These are phyloP conservation scores for Nicotiana obtusifolia DNA, from an alignment of 257 asterid species.

Conservation along the genomic window DNA sequence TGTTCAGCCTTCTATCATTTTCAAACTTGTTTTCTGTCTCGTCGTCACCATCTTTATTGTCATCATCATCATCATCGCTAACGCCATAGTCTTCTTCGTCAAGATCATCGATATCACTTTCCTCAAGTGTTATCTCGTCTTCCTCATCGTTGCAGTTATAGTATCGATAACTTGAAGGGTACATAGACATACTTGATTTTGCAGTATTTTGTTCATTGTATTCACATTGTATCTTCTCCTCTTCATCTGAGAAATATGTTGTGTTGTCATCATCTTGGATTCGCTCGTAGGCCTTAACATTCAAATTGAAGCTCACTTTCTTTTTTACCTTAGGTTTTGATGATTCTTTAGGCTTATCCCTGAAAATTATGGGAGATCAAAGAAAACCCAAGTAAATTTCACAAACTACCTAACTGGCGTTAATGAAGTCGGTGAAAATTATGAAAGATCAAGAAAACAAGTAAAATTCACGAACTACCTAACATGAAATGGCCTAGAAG, in stretches of 20 bases:
- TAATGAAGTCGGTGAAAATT: not conserved
- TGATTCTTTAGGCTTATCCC: constrained; percentile 44
- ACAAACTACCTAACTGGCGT: not conserved
- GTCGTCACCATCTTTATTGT: not conserved
- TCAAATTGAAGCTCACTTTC: constrained; percentile 69
- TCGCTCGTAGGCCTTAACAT: constrained; percentile 64
- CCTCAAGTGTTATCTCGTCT: constrained; percentile 33
- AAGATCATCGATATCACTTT: constrained; percentile 36
- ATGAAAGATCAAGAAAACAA: not conserved
- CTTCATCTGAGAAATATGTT: constrained; percentile 29
- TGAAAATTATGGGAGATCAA: not conserved
- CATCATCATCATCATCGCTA: constrained; percentile 30
- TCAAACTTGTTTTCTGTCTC: constrained; percentile 15
- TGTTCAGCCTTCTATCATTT: constrained; percentile 17
- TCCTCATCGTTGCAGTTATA: constrained; percentile 46
- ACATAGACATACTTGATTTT: constrained; percentile 13
- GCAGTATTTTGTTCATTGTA: constrained; percentile 22
- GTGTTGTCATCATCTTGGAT: constrained; percentile 31
- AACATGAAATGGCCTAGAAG: not conserved
- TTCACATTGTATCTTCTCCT: constrained; percentile 37
- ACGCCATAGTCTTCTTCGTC: constrained; percentile 23
- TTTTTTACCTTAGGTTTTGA: constrained; percentile 38
- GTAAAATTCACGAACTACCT: not conserved
- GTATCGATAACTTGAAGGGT: constrained; percentile 52
- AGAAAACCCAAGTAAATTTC: not conserved